Conservation (phyloP, 176 grass and related monocot species). For the Oryza longistaminata region DNA sequence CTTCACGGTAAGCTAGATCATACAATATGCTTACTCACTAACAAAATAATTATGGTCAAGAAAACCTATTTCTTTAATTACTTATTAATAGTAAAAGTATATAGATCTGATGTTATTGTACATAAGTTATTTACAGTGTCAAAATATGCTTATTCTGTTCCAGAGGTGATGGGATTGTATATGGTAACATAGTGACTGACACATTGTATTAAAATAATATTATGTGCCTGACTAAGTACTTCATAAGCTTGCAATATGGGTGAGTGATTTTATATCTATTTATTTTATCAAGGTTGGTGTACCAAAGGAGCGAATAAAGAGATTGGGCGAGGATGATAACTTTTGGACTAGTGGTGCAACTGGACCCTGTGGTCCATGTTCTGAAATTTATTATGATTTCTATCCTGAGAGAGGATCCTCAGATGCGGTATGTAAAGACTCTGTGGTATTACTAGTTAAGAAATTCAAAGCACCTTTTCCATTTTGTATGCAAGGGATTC, state of each 20-base stretch:
- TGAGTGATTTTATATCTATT: constrained; percentile 10
- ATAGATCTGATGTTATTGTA: neutral
- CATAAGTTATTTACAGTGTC: neutral
- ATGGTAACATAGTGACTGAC: neutral
- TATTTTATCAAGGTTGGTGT: constrained; percentile 73
- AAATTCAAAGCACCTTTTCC: constrained; percentile 13
- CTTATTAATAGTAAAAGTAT: neutral
- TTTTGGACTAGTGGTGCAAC: constrained; percentile 95
- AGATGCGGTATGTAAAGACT: constrained; percentile 66
- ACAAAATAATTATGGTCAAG: neutral
- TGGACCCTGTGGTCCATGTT: constrained; percentile 95
- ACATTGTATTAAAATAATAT: neutral
- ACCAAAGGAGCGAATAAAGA: constrained; percentile 86
- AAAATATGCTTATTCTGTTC: neutral
- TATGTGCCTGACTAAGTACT: neutral
- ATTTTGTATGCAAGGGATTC: constrained; percentile 12
- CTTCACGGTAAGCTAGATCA: neutral
- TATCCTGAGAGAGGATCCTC: constrained; percentile 75
- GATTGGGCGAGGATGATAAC: constrained; percentile 94
- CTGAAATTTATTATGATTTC: constrained; percentile 99
- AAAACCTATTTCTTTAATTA: neutral
- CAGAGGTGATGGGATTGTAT: neutral
- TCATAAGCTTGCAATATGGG: neutral
- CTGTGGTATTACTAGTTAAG: neutral
- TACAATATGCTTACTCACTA: neutral